A percentile compares a stretch with the other conserved stretches of the same genome.
phyloP scores from a whole-genome alignment of 495 filamentous ascomycete genomes.

The Trichoderma reesei region DNA sequence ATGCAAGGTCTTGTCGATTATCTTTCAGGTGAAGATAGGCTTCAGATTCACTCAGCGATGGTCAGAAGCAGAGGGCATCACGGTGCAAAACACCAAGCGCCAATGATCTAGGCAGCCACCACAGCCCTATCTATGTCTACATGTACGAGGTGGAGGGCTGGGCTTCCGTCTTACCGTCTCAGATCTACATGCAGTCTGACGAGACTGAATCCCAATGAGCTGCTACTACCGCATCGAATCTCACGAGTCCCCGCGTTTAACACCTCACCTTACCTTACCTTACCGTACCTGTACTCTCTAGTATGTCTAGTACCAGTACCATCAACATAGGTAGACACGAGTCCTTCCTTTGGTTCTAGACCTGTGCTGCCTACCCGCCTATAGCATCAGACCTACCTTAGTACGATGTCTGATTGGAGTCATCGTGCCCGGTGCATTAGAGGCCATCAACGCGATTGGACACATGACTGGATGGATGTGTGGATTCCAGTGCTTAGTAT shows the following conservation, averaged over 20 bases:
- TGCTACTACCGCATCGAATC: neutral
- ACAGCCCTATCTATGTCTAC: neutral
- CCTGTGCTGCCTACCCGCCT: too few relatives aligned
- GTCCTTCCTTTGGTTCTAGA: too few relatives aligned
- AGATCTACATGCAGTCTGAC: neutral
- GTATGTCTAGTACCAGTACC: too few relatives aligned
- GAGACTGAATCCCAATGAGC: neutral
- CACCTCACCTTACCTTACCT: too few relatives aligned
- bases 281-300: too few relatives aligned
- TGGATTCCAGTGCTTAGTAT: neutral
- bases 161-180: neutral
- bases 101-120: neutral
- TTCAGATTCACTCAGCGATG: neutral
- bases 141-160: neutral
- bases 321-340: too few relatives aligned
- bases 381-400: too few relatives aligned
- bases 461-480: constrained; percentile 2
- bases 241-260: too few relatives aligned
- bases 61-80: too few relatives aligned
- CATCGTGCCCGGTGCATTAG: neutral
- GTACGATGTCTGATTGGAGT: neutral
- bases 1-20: neutral
- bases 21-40: neutral
- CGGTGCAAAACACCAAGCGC: too few relatives aligned
- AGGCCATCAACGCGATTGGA: constrained; percentile 1